Evolutionary conservation across 352 stramenopile species (phyloP).

Genomic region (Phytophthora boehmeriae): DNA sequence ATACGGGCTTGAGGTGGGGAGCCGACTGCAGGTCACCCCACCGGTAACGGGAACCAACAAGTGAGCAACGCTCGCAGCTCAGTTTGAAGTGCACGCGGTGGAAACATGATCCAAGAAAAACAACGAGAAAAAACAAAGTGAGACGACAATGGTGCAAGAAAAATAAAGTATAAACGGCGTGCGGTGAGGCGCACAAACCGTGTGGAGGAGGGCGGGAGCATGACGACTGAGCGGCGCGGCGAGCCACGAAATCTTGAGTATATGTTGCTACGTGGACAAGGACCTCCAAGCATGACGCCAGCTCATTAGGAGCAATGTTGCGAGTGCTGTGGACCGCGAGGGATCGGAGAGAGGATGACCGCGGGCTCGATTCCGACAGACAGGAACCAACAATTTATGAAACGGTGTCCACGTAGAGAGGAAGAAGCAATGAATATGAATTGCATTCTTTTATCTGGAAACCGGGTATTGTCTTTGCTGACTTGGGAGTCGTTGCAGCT

Average conservation of each 20-base stretch:
- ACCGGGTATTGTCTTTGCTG: slow-evolving; percentile 6
- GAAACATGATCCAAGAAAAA: slow-evolving; percentile 3
- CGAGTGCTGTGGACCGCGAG: slow-evolving; percentile 43
- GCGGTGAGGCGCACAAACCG: slow-evolving; percentile 21
- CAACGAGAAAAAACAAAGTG: slow-evolving; percentile 37
- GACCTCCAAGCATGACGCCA: slow-evolving; percentile 41
- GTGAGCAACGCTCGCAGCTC: slow-evolving; percentile 21
- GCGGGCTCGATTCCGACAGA: slow-evolving; percentile 41
- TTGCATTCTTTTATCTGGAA: slow-evolving; percentile 37
- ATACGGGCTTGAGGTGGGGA: slow-evolving; percentile 51
- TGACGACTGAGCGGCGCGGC: slow-evolving; percentile 23
- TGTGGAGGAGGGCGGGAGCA: slow-evolving; percentile 29
- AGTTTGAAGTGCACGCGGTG: slow-evolving; percentile 27
- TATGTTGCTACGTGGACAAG: slow-evolving; percentile 39
- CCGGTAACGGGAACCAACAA: slow-evolving; percentile 42
- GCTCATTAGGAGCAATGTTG: slow-evolving; percentile 28
- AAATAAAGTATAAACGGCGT: slow-evolving; percentile 36
- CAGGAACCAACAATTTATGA: slow-evolving; percentile 35
- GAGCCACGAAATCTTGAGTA: slow-evolving; percentile 32
- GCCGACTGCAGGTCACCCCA: slow-evolving; percentile 43
- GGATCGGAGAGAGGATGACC: slow-evolving; percentile 32
- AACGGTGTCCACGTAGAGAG: slow-evolving; percentile 34
- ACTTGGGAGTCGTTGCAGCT: slow-evolving; percentile 8
- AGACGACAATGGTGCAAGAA: slow-evolving; percentile 11
- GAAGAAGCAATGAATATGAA: slow-evolving; percentile 40